These are phyloP conservation scores for Eucalyptus regnans DNA, from an alignment of 345 rosid species.

Conservation along the genomic window DNA sequence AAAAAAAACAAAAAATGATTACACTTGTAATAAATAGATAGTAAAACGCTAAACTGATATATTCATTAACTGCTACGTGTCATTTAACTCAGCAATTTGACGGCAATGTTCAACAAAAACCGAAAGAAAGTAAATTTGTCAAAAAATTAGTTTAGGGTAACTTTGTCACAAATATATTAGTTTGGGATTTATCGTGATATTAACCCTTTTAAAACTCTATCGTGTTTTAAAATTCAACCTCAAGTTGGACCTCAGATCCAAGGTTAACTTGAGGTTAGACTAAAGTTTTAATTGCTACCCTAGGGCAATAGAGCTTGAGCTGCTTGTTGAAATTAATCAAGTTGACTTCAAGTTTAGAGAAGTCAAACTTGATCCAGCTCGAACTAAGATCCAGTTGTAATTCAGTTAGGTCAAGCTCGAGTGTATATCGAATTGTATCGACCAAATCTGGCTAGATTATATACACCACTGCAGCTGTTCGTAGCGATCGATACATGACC, in stretches of 20 bases:
- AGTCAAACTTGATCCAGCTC: neutral
- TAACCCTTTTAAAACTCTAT: neutral
- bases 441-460: neutral
- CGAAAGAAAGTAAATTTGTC: too few relatives aligned
- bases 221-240: neutral
- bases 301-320: neutral
- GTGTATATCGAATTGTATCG: neutral
- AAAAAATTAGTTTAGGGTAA: rapidly evolving
- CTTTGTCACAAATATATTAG: rapidly evolving
- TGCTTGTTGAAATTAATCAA: neutral
- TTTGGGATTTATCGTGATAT: too few relatives aligned
- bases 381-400: neutral
- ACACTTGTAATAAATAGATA: too few relatives aligned
- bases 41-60: too few relatives aligned
- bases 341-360: neutral
- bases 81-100: too few relatives aligned
- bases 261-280: neutral
- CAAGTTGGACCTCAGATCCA: neutral
- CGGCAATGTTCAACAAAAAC: rapidly evolving
- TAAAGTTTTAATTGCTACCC: neutral
- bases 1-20: too few relatives aligned
- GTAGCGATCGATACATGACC: neutral
- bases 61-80: rapidly evolving
- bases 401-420: neutral
- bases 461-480: neutral